Conservation (phyloP, 257 asterid genomes). For the Primulina huaijiensis region DNA sequence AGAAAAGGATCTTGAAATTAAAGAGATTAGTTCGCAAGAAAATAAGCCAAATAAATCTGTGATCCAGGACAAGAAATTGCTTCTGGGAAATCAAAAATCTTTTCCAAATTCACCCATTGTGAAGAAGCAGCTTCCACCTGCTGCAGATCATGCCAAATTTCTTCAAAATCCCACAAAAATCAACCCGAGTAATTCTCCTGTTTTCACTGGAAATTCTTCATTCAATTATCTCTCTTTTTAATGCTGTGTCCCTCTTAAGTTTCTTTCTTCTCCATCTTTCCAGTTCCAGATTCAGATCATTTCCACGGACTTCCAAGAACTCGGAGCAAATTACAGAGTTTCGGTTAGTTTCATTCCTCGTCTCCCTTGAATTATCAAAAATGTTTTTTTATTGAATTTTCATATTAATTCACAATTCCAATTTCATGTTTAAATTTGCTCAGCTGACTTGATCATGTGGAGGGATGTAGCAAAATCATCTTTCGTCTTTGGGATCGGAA, state of each 20-base stretch:
- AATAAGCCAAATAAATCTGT: slow-evolving; percentile 23
- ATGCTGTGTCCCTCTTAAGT: background rate
- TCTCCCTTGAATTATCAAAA: too few species aligned
- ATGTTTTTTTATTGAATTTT: too few species aligned
- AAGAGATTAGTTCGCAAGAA: slow-evolving; percentile 36
- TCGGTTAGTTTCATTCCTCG: slow-evolving; percentile 43
- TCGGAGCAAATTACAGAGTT: slow-evolving; percentile 52
- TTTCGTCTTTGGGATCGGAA: slow-evolving; percentile 78
- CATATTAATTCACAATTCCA: background rate
- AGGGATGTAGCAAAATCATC: slow-evolving; percentile 79
- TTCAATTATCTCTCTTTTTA: background rate
- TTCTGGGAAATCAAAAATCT: slow-evolving; percentile 33
- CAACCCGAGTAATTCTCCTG: slow-evolving; percentile 38
- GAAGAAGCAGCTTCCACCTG: slow-evolving; percentile 40
- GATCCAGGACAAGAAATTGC: slow-evolving; percentile 14
- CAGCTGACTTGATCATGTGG: slow-evolving; percentile 91
- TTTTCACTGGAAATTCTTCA: background rate
- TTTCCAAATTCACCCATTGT: slow-evolving; percentile 38
- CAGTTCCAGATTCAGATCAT: slow-evolving; percentile 41
- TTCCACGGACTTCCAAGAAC: slow-evolving; percentile 39
- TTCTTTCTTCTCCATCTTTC: background rate
- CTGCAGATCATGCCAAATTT: slow-evolving; percentile 34
- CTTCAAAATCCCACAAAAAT: slow-evolving; percentile 42
- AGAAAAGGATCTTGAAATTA: slow-evolving; percentile 37
- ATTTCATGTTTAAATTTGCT: slow-evolving; percentile 6